phyloP scores from a whole-genome alignment of 805 yeast species.

The Spathaspora gorwiae region DNA sequence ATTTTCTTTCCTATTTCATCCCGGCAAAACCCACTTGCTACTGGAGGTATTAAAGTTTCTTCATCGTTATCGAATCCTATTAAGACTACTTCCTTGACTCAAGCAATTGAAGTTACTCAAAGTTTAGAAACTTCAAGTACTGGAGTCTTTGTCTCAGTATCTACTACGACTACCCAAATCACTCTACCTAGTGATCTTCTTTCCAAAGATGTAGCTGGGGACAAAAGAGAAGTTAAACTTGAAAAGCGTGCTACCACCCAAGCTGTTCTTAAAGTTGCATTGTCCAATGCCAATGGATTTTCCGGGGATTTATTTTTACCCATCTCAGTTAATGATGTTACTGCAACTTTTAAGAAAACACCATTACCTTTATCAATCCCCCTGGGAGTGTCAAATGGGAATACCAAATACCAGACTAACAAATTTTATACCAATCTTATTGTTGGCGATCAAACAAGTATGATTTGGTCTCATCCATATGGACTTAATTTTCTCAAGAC shows the following conservation, averaged over 20 bases:
- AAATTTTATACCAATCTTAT: slow-evolving; percentile 69
- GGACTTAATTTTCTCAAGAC: slow-evolving; percentile 45
- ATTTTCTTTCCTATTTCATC: slow-evolving; percentile 2
- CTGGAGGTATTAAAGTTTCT: slow-evolving; percentile 1
- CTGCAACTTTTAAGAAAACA: slow-evolving; percentile 42
- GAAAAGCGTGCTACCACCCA: slow-evolving; percentile 3
- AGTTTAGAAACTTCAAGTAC: neutral
- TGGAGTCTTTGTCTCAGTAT: neutral
- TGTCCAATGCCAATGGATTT: slow-evolving; percentile 4
- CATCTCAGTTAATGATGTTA: slow-evolving; percentile 29
- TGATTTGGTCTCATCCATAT: slow-evolving; percentile 66
- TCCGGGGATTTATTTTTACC: slow-evolving; percentile 44
- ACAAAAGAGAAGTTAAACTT: neutral
- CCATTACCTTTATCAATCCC: slow-evolving; percentile 44
- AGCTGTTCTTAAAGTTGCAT: slow-evolving; percentile 1
- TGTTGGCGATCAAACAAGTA: slow-evolving; percentile 44
- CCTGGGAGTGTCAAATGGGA: slow-evolving; percentile 40
- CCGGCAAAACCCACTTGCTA: slow-evolving; percentile 1
- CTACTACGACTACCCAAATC: neutral
- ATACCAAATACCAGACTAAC: slow-evolving; percentile 60
- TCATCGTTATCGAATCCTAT: neutral
- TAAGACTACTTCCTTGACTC: slow-evolving; percentile 1
- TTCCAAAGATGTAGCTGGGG: no score
- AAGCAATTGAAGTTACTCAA: slow-evolving; percentile 1
- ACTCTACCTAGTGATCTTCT: neutral